Base-by-base conservation (phyloP, 148 eudicot species). In the Fagopyrum esculentum region DNA sequence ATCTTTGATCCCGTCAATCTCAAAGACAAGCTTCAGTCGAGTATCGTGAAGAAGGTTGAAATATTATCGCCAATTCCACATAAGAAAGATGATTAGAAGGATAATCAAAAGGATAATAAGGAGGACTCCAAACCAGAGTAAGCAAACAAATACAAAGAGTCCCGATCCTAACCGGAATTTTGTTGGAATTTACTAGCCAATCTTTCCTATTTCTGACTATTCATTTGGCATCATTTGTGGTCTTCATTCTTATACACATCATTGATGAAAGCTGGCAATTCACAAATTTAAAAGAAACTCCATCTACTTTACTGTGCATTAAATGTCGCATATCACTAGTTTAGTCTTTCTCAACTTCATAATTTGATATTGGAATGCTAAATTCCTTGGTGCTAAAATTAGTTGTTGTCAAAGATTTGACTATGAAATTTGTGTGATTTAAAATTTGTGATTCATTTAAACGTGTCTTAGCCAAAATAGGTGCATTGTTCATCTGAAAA, bases 1-100 rank as follows among this genome's bases (percentile, higher is more conserved):
- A 75, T 72, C 15, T 51, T 89, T 3, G 92, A 93, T 78, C 85
- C 86, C 16, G 76, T 45, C 19, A 83, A 85, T 54, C 77, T 93
- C 55, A 78, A 73, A 16, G 88, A 89, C 0, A 78, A 16, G 26
- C 29, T 91, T 1, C 87, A 85, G 82, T 59, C 86, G 71, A 87
- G 82, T 50, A 71, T 78, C 0, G 64, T 69, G 75, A 89, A 79
- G 77, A 86, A 77, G 30, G 86, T 84, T 10, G 89, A 93, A 64
- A 77, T 89, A 4, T 54, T 90, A 6, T 85, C 89, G 8, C 93
- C 96, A 0, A 16, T 75, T 49, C 47, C 47, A 13, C 82, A 86
- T 0, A 83, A 79, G 49, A 84, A 85, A 17, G 81, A 76, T 10
- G 59, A 70, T 13, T 15, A 48, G 66, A 78, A 51, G 70, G 40